Percentiles rank a stretch among this genome's conserved stretches.
These are phyloP conservation scores for Malus hybrid DNA, from an alignment of 331 rosid genomes.

Conservation along the genomic window DNA sequence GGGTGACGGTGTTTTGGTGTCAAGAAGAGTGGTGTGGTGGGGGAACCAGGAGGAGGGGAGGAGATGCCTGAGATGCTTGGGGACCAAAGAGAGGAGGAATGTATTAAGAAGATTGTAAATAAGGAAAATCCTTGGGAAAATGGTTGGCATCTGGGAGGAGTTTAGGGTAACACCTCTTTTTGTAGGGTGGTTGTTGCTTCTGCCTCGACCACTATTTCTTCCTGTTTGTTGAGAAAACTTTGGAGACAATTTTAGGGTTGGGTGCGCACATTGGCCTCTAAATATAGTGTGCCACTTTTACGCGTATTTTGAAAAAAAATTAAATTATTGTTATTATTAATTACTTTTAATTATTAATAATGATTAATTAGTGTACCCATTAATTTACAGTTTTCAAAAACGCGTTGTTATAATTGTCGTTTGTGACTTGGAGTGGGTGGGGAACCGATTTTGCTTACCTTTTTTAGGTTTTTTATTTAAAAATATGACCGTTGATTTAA, in stretches of 20 bases:
- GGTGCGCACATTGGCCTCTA: not conserved
- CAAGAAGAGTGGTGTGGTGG: not conserved
- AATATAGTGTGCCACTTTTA: constrained; percentile 5
- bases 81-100: constrained; percentile 24
- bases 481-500: constrained; percentile 27
- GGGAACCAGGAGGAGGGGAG: constrained; percentile 31
- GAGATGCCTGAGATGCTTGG: constrained; percentile 16
- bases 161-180: not conserved
- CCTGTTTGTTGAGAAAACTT: constrained; percentile 6
- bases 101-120: constrained; percentile 25
- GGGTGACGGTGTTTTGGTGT: not conserved
- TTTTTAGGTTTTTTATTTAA: not conserved
- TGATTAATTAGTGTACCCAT: not conserved
- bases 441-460: not conserved
- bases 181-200: constrained; percentile 1
- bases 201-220: not conserved
- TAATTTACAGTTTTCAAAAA: constrained; percentile 3
- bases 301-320: constrained; percentile 21
- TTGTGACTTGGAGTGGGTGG: not conserved
- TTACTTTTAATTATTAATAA: not conserved
- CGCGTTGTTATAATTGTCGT: constrained; percentile 36
- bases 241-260: constrained; percentile 21
- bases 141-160: constrained; percentile 36
- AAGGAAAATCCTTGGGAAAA: constrained; percentile 34
- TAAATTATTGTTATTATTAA: too few species aligned